Evolutionary conservation across 2,329 filamentous ascomycete species (phyloP), one percentile per base, ranked within the genome.

Genomic region (Cytospora leucostoma): DNA sequence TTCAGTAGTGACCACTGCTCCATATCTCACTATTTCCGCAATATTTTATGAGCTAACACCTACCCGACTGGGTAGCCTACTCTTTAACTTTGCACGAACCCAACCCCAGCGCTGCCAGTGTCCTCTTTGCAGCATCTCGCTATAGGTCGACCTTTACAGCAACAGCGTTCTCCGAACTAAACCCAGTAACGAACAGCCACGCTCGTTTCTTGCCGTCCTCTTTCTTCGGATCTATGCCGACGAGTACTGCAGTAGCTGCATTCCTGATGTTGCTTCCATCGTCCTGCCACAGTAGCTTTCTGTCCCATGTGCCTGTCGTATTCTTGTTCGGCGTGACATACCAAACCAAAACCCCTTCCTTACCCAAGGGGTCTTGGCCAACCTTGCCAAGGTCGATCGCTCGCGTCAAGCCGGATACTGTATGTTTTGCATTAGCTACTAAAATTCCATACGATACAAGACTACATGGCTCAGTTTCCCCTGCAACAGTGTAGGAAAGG

Each of bases 171-270:
- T 75, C 73, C 2, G 83, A 80, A 64, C 82, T 65, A 61, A 85
- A 84, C 0, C 86, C 85, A 0, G 84, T 84, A 2, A 82, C 79
- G 70, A 84, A 87, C 17, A 88, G 69, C 83, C 83, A 86, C 0
- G 79, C 85, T 64, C 78, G 77, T 19, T 80, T 77, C 67, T 77
- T 75, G 0, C 78, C 78, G 0, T 66, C 73, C 55, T 80, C 78
- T 13, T 74, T 68, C 15, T 70, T 69, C 0, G 83, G 82, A 47
- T 85, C 78, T 58, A 84, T 79, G 0, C 79, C 78, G 1, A 88
- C 76, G 51, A 88, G 63, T 0, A 86, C 78, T 0, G 82, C 82
- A 0, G 78, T 75, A 62, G 82, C 86, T 0, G 78, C 79, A 7
- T 76, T 78, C 12, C 84, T 75, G 33, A 88, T 73, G 17, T 74